phyloP scores from a whole-genome alignment of 495 filamentous ascomycete species.

The Podospora anserina region DNA sequence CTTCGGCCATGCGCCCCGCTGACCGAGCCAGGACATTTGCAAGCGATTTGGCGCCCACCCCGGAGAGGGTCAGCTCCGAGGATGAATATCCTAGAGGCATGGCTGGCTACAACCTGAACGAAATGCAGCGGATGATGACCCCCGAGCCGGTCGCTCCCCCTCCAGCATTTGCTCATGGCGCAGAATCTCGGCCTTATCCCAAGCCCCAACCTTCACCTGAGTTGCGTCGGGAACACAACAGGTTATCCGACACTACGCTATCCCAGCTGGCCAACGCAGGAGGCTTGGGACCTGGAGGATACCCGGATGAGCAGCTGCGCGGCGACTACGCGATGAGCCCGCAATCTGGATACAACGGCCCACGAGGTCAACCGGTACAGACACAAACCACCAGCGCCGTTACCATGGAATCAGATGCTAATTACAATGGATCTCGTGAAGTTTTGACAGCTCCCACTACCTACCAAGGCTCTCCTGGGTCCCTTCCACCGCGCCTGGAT shows the following conservation, averaged over 20 bases:
- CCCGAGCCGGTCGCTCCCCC: conserved; percentile 72
- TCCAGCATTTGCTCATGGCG: conserved; percentile 64
- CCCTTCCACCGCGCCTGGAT: conserved; percentile 35
- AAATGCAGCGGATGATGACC: conserved; percentile 54
- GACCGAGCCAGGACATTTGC: conserved; percentile 34
- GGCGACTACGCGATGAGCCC: conserved; percentile 28
- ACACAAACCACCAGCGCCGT: conserved; percentile 39
- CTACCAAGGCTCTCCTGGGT: conserved; percentile 28
- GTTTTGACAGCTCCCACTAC: conserved; percentile 38
- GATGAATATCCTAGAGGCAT: conserved; percentile 45
- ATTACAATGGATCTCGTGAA: conserved; percentile 49
- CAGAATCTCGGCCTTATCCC: conserved; percentile 53
- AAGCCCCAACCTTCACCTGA: conserved; percentile 71
- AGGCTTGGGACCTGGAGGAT: conserved; percentile 37
- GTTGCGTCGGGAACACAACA: conserved; percentile 69
- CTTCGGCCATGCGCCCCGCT: conserved; percentile 26
- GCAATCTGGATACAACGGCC: conserved; percentile 33
- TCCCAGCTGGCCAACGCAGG: conserved; percentile 69
- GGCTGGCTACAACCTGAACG: conserved; percentile 44
- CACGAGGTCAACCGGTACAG: conserved; percentile 46
- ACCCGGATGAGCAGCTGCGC: conserved; percentile 25
- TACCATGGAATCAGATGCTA: conserved; percentile 49
- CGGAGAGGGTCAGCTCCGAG: conserved; percentile 58
- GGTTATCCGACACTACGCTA: conserved; percentile 77
- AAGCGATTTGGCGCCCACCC: conserved; percentile 43